Conservation (phyloP, 176 grass and related monocot species). For the Juncus effusus region DNA sequence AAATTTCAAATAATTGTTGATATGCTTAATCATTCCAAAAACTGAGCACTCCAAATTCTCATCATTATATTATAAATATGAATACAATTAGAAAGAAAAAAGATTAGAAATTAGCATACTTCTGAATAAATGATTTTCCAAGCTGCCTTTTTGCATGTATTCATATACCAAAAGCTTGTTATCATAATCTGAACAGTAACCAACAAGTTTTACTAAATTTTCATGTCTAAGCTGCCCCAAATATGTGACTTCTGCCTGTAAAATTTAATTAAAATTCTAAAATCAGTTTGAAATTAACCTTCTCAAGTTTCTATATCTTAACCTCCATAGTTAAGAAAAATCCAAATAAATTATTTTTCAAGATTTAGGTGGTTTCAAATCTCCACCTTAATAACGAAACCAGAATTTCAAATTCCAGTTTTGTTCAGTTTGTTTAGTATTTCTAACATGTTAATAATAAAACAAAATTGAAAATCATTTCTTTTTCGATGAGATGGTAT, state of each 20-base stretch:
- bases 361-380: no score
- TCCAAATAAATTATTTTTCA: no score
- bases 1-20: neutral
- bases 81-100: neutral
- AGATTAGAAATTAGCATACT: conserved; percentile 26
- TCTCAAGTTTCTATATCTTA: no score
- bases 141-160: conserved; percentile 78
- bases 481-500: no score
- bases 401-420: no score
- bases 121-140: conserved; percentile 94
- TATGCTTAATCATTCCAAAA: neutral
- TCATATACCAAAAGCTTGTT: conserved; percentile 85
- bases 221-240: conserved; percentile 69
- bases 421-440: no score
- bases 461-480: no score
- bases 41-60: neutral
- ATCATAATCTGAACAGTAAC: conserved; percentile 73
- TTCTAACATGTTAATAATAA: no score
- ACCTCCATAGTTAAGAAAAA: no score
- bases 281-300: neutral
- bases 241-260: conserved; percentile 69
- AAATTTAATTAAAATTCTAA: neutral
- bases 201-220: conserved; percentile 78
- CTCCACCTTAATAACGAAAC: no score
- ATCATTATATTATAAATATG: neutral